Conservation (phyloP, 306 rosid species). For the Quercus wislizeni region DNA sequence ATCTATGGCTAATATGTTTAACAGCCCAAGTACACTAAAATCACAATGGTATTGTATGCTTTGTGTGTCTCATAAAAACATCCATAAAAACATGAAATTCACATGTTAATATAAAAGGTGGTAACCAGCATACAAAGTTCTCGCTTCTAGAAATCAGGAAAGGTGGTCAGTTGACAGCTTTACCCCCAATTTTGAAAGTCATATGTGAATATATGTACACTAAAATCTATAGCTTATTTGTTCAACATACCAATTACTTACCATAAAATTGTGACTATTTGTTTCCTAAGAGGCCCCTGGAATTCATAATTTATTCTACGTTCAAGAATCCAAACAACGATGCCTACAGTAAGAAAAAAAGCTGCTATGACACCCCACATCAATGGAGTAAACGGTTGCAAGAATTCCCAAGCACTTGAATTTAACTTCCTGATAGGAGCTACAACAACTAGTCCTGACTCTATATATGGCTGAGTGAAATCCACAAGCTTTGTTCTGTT, state of each 20-base stretch:
- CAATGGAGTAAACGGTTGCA: conserved; percentile 39
- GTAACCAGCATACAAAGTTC: no score
- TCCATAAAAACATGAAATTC: no score
- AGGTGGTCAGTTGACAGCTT: neutral
- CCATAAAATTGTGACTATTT: conserved; percentile 44
- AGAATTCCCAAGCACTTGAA: conserved; percentile 44
- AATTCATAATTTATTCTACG: conserved; percentile 46
- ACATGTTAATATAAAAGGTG: no score
- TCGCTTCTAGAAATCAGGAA: neutral
- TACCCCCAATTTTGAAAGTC: neutral
- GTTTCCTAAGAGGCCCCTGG: conserved; percentile 42
- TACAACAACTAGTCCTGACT: conserved; percentile 54
- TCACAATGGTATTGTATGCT: no score
- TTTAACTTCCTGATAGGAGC: conserved; percentile 25
- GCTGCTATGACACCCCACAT: conserved; percentile 42
- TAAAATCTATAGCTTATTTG: neutral
- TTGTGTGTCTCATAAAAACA: no score
- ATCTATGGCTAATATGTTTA: no score
- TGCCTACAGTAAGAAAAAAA: conserved; percentile 40
- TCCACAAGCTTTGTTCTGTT: conserved; percentile 46
- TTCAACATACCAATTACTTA: conserved; percentile 2
- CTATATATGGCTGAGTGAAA: conserved; percentile 49
- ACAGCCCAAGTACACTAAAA: no score
- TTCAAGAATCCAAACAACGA: conserved; percentile 50
- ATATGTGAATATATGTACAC: neutral